phyloP scores from a whole-genome alignment of 352 stramenopile genomes.

The Hyaloperonospora brassicae region DNA sequence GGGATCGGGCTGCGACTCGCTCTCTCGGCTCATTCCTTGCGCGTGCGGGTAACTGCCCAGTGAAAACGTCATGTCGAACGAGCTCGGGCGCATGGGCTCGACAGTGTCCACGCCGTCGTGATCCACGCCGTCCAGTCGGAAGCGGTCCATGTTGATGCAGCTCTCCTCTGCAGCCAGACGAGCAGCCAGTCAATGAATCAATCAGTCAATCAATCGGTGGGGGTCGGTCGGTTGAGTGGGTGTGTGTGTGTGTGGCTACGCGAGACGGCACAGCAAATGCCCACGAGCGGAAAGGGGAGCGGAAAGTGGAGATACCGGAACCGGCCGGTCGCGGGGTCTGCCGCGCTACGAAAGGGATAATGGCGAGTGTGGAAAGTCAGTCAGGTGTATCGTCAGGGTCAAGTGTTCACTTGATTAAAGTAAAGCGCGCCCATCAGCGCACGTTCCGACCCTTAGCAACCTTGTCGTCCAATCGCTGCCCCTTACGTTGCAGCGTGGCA shows the following conservation, averaged over 20 bases:
- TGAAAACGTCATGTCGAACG: conserved; percentile 85
- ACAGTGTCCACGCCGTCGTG: conserved; percentile 69
- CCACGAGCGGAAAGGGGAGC: neutral
- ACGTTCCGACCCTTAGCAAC: conserved; percentile 22
- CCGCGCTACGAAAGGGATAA: conserved; percentile 13
- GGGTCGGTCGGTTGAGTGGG: no score
- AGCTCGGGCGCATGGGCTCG: conserved; percentile 80
- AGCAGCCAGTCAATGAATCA: no score
- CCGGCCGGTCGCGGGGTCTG: conserved; percentile 10
- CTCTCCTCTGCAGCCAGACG: no score
- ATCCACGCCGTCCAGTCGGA: conserved; percentile 71
- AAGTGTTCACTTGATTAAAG: conserved; percentile 15
- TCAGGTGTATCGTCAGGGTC: conserved; percentile 17
- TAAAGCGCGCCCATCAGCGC: conserved; percentile 11
- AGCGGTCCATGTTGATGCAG: conserved; percentile 62
- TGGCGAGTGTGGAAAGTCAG: conserved; percentile 7
- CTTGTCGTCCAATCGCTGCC: conserved; percentile 20
- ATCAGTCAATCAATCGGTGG: no score
- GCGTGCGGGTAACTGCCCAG: conserved; percentile 41
- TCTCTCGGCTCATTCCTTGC: conserved; percentile 22
- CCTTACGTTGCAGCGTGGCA: conserved; percentile 18
- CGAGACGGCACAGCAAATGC: neutral
- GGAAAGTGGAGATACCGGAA: neutral
- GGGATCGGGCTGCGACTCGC: conserved; percentile 16
- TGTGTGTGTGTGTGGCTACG: neutral